Evolutionary conservation across 1,284 basidiomycete species (phyloP).

Genomic region (Mrakiaceae sp.): DNA sequence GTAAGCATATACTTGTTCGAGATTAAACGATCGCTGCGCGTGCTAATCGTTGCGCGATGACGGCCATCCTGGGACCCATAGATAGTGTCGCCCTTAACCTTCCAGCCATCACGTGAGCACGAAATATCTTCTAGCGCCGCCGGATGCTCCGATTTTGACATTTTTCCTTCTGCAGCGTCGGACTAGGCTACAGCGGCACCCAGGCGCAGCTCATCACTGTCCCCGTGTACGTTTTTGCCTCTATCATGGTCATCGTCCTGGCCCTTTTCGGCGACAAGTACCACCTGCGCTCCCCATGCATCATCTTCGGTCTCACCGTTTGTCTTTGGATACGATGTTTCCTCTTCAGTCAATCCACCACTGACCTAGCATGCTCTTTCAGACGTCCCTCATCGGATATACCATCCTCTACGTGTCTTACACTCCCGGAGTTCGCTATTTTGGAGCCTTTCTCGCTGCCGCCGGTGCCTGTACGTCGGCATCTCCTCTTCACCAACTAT

Average conservation of each 20-base stretch:
- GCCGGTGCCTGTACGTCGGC: constrained; percentile 24
- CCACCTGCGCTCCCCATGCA: background rate
- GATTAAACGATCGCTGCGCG: no score
- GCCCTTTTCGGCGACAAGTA: background rate
- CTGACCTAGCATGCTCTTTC: no score
- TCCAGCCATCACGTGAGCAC: constrained; percentile 21
- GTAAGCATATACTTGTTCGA: constrained; percentile 11
- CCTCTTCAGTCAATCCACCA: no score
- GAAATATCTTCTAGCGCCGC: no score
- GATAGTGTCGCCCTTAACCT: constrained; percentile 21
- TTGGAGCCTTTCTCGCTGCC: constrained; percentile 24
- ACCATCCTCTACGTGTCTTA: constrained; percentile 19
- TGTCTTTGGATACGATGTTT: no score
- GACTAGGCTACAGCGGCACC: constrained; percentile 23
- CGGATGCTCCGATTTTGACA: background rate
- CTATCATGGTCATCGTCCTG: constrained; percentile 20
- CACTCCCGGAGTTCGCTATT: constrained; percentile 22
- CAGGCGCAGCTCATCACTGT: constrained; percentile 24
- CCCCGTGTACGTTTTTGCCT: constrained; percentile 24
- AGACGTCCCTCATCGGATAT: constrained; percentile 21
- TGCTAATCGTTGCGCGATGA: no score
- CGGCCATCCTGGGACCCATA: no score
- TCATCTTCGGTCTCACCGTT: background rate
- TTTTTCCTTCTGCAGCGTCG: constrained; percentile 5
- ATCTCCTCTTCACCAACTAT: constrained; percentile 14